Evolutionary conservation across 306 rosid species (phyloP).

Genomic region (Alnus rubra): DNA sequence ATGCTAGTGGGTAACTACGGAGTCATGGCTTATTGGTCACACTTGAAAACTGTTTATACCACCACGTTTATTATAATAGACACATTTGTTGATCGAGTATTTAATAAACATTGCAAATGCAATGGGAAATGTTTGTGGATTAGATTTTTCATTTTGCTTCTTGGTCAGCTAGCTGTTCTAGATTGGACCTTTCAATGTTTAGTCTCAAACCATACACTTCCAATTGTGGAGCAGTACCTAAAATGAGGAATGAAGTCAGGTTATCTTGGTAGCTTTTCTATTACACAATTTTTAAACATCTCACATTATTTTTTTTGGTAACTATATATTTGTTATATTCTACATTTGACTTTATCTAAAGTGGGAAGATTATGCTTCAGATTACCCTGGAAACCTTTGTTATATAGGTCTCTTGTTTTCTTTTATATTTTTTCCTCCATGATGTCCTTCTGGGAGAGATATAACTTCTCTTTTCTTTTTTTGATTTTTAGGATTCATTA

Average conservation of each 20-base stretch:
- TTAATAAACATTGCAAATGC: too few relatives aligned
- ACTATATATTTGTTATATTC: neutral
- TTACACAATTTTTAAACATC: neutral
- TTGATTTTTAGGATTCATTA: neutral
- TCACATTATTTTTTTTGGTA: neutral
- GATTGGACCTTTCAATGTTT: slow-evolving; percentile 12
- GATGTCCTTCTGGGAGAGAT: neutral
- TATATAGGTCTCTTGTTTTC: neutral
- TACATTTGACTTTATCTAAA: neutral
- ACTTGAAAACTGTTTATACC: slow-evolving; percentile 6
- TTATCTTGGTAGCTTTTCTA: slow-evolving; percentile 22
- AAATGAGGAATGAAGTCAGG: slow-evolving; percentile 13
- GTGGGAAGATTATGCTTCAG: neutral
- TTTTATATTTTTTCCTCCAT: neutral
- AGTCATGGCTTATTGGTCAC: slow-evolving; percentile 15
- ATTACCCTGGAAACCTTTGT: neutral
- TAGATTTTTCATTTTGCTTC: slow-evolving; percentile 7
- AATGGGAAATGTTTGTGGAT: neutral
- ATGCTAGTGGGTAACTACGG: neutral
- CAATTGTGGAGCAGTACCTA: neutral
- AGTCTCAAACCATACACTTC: slow-evolving; percentile 9
- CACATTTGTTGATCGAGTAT: neutral
- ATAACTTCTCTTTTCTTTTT: neutral
- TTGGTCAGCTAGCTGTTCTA: slow-evolving; percentile 11
- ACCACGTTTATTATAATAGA: neutral